Conservation (phyloP, 495 filamentous ascomycete species). For the Aspergillus panamensis region DNA sequence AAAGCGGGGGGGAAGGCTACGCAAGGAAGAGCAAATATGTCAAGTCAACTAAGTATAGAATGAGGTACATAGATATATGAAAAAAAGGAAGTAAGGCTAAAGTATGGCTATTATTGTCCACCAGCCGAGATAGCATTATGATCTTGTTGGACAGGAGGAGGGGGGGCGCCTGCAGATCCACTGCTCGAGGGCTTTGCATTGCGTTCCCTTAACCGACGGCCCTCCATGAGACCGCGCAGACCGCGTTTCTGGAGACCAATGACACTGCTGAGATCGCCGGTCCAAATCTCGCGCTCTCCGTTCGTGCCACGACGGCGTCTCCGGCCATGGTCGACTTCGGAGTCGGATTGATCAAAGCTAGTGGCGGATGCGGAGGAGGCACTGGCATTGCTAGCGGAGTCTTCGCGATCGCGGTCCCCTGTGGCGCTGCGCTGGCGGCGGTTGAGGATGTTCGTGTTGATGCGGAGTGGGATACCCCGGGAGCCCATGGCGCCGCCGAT, state of each 20-base stretch:
- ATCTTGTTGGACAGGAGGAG: neutral
- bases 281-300: conserved; percentile 64
- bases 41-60: neutral
- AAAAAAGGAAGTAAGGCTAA: neutral
- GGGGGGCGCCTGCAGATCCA: neutral
- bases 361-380: conserved; percentile 40
- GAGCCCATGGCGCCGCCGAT: conserved; percentile 28
- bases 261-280: conserved; percentile 82
- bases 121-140: neutral
- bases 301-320: conserved; percentile 35
- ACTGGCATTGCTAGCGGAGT: conserved; percentile 43
- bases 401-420: conserved; percentile 36
- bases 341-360: conserved; percentile 44
- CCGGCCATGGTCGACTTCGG: conserved; percentile 32
- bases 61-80: neutral
- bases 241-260: conserved; percentile 95
- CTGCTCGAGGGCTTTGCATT: conserved; percentile 37
- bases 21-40: neutral
- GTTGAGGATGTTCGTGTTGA: conserved; percentile 41
- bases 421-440: conserved; percentile 25
- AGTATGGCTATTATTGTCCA: neutral
- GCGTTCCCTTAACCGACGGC: conserved; percentile 76
- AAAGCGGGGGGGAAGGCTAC: neutral
- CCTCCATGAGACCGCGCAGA: conserved; percentile 91
- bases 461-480: conserved; percentile 42